These are phyloP conservation scores for Canavalia gladiata DNA, from an alignment of 306 rosid genomes.

Conservation along the genomic window DNA sequence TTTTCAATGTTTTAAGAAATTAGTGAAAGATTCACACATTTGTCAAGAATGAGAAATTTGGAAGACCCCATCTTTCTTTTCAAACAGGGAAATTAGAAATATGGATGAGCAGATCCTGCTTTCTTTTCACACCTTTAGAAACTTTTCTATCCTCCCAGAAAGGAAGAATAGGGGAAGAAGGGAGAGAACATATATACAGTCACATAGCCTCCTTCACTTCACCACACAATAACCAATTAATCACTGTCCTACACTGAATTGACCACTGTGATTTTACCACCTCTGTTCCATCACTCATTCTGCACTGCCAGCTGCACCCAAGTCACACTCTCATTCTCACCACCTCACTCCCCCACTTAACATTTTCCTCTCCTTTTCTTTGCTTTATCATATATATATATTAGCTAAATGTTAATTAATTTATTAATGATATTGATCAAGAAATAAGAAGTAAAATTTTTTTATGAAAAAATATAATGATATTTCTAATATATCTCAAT, in stretches of 20 bases:
- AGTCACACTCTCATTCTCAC: slow-evolving; percentile 31
- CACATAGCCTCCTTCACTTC: background rate
- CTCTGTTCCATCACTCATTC: slow-evolving; percentile 30
- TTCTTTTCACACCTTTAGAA: background rate
- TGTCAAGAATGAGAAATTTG: background rate
- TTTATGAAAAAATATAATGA: too few relatives aligned
- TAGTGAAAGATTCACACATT: background rate
- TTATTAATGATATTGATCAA: too few relatives aligned
- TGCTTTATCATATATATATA: too few relatives aligned
- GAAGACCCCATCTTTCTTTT: background rate
- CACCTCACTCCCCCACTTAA: background rate
- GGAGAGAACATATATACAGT: background rate
- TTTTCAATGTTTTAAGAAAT: slow-evolving; percentile 3
- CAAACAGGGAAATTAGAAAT: background rate
- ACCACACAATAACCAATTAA: background rate
- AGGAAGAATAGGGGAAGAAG: background rate
- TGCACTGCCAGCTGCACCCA: slow-evolving; percentile 1
- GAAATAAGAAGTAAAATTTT: too few relatives aligned
- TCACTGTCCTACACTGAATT: slow-evolving; percentile 22
- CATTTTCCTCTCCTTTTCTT: too few relatives aligned
- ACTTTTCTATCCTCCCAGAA: slow-evolving; percentile 1
- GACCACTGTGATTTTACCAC: slow-evolving; percentile 32
- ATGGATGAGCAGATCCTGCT: background rate
- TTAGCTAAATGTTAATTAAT: too few relatives aligned
- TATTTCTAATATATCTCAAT: too few relatives aligned